Percentiles rank a stretch among this genome's conserved stretches.
phyloP scores from a whole-genome alignment of 176 grass and related monocot species.

The Carex parvula region DNA sequence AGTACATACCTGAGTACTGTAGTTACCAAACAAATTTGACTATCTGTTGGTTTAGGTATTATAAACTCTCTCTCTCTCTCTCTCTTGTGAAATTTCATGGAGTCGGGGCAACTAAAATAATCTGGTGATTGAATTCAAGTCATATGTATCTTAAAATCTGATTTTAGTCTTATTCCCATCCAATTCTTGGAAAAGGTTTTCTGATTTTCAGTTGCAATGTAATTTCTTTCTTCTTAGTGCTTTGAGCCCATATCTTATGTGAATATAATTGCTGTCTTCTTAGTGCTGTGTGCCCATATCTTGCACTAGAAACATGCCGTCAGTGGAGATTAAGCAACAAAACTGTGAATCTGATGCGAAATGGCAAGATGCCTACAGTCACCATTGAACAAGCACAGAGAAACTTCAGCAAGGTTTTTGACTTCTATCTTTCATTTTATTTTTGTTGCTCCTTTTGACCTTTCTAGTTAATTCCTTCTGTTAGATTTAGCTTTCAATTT shows the following conservation, averaged over 20 bases:
- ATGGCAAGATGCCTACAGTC: slow-evolving; percentile 97
- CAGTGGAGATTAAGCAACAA: slow-evolving; percentile 98
- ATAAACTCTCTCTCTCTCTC: not conserved
- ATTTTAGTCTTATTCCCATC: slow-evolving; percentile 13
- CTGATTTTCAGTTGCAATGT: not conserved
- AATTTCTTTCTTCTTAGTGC: slow-evolving; percentile 44
- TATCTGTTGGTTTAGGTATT: too few relatives aligned
- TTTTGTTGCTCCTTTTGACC: slow-evolving; percentile 16
- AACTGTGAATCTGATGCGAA: slow-evolving; percentile 97
- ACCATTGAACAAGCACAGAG: slow-evolving; percentile 98
- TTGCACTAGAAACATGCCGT: slow-evolving; percentile 95
- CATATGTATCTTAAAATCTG: not conserved
- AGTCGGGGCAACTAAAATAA: not conserved
- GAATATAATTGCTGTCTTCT: slow-evolving; percentile 20
- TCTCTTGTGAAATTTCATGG: not conserved
- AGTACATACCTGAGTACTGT: too few relatives aligned
- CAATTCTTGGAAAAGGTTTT: not conserved
- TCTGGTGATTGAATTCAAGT: not conserved
- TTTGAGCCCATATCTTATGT: slow-evolving; percentile 65
- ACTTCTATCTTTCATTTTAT: not conserved
- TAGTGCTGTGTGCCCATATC: slow-evolving; percentile 92
- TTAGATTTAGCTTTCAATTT: slow-evolving; percentile 8
- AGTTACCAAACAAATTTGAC: too few relatives aligned
- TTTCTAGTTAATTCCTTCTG: slow-evolving; percentile 24
- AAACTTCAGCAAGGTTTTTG: slow-evolving; percentile 91